These are phyloP conservation scores for Nannochloris sp. DNA, from an alignment of 139 green algal species.

Conservation along the genomic window DNA sequence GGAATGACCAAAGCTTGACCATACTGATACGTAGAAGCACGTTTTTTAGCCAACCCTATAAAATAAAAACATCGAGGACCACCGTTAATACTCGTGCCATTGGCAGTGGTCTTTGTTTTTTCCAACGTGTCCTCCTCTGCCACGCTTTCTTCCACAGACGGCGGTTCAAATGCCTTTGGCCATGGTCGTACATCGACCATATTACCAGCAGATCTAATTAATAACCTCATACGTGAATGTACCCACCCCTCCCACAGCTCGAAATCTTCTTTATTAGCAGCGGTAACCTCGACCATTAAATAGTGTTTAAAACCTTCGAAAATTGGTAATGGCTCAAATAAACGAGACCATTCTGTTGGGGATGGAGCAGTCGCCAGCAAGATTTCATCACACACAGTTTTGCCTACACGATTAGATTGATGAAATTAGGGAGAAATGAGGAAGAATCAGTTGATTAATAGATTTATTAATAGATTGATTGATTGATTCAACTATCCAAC, in stretches of 20 bases:
- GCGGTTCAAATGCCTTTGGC: conserved; percentile 38
- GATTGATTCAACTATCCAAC: too few species aligned
- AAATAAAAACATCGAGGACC: conserved; percentile 46
- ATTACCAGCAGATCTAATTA: conserved; percentile 48
- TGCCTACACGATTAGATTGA: conserved; percentile 10
- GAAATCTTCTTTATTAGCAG: conserved; percentile 58
- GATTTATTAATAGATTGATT: neutral
- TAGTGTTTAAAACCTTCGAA: conserved; percentile 76
- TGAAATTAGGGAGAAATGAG: conserved; percentile 44
- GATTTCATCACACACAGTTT: conserved; percentile 47
- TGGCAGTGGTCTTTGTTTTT: neutral
- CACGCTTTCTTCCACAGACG: neutral
- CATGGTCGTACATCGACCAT: conserved; percentile 67
- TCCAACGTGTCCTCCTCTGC: neutral
- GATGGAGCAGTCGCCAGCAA: conserved; percentile 12
- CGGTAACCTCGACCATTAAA: conserved; percentile 72
- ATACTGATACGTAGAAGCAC: conserved; percentile 19
- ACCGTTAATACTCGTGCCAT: neutral
- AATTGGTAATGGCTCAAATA: conserved; percentile 69
- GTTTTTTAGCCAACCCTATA: conserved; percentile 60
- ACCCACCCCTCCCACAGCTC: conserved; percentile 83
- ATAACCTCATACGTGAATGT: conserved; percentile 66
- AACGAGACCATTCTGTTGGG: conserved; percentile 38
- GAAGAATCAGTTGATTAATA: neutral
- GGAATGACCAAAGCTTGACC: conserved; percentile 24